Conservation (phyloP, 495 filamentous ascomycete species). For the Friedmanniomyces simplex region DNA sequence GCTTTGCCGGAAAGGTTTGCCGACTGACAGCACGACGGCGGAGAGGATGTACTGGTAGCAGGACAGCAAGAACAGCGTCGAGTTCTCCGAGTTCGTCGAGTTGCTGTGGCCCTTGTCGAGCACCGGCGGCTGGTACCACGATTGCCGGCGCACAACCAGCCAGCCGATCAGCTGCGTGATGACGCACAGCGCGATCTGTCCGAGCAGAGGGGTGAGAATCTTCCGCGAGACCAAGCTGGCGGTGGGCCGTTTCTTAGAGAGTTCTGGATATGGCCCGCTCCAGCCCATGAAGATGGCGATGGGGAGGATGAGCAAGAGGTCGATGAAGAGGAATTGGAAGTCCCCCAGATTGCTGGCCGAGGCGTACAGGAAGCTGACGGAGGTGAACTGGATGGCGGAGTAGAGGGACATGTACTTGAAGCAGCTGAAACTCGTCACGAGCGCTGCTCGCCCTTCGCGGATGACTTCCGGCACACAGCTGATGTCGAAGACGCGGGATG, state of each 20-base stretch:
- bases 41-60: slow-evolving; percentile 91
- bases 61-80: slow-evolving; percentile 74
- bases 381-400: slow-evolving; percentile 98
- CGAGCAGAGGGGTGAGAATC: slow-evolving; percentile 78
- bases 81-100: slow-evolving; percentile 84
- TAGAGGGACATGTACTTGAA: slow-evolving; percentile 99
- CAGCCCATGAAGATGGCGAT: slow-evolving; percentile 99
- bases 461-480: slow-evolving; percentile 93
- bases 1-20: slow-evolving; percentile 73
- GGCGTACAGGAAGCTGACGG: slow-evolving; percentile 93
- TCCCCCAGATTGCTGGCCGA: slow-evolving; percentile 94
- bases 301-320: slow-evolving; percentile 82
- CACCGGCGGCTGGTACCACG: slow-evolving; percentile 78
- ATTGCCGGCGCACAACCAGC: slow-evolving; percentile 57
- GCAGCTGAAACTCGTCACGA: slow-evolving; percentile 97
- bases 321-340: slow-evolving; percentile 96
- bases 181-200: slow-evolving; percentile 76
- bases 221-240: slow-evolving; percentile 90
- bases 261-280: slow-evolving; percentile 69
- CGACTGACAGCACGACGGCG: slow-evolving; percentile 79
- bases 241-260: slow-evolving; percentile 77
- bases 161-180: slow-evolving; percentile 67
- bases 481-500: slow-evolving; percentile 90
- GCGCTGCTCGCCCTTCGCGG: slow-evolving; percentile 79
- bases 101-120: slow-evolving; percentile 67